Evolutionary conservation across 1,284 basidiomycete genomes (phyloP), one percentile per base, ranked within the genome.

Genomic region (Ganoderma sinense): DNA sequence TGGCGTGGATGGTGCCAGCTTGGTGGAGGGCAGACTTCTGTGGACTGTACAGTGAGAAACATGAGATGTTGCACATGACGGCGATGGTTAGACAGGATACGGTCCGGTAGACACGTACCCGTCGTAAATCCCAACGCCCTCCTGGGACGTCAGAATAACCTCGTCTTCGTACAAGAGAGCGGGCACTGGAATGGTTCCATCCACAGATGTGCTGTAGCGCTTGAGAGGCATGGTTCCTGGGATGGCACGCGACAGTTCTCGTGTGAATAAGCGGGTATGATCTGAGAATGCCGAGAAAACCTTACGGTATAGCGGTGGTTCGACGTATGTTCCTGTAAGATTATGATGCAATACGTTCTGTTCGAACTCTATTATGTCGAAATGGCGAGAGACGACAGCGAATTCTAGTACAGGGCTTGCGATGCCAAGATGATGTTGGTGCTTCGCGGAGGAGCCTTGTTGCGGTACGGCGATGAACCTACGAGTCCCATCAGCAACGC

Each of bases 101-200:
- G 73, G 26, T 20, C 18, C 20, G 39, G 36, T 20, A 36, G 62
- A 64, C 16, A 82, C 91, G 75, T 80, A 97, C 96, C 94, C 94
- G 76, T 96, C 93, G 78, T 98, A 98, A 69, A 98, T 90, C 1
- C 96, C 96, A 5, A 97, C 91, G 58, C 83, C 83, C 59, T 95
- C 92, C 79, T 95, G 94, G 45, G 86, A 89, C 4, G 89, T 85
- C 4, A 94, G 82, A 60, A 94, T 84, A 55, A 89, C 88, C 80
- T 98, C 96, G 68, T 96, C 94, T 8, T 88, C 84, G 74, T 94
- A 94, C 0, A 94, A 82, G n/a, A 94, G 81, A 7, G 92, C 92
- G 56, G 84, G 85, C 8, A 93, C 83, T 4, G 93, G 93, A 62
- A 94, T 93, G 0, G 90, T 89, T 23, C 93, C 92, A 73, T 94